A percentile compares a stretch with the other conserved stretches of the same genome.
phyloP scores from a whole-genome alignment of 2,329 filamentous ascomycete genomes.

The Metarhizium robertsii region DNA sequence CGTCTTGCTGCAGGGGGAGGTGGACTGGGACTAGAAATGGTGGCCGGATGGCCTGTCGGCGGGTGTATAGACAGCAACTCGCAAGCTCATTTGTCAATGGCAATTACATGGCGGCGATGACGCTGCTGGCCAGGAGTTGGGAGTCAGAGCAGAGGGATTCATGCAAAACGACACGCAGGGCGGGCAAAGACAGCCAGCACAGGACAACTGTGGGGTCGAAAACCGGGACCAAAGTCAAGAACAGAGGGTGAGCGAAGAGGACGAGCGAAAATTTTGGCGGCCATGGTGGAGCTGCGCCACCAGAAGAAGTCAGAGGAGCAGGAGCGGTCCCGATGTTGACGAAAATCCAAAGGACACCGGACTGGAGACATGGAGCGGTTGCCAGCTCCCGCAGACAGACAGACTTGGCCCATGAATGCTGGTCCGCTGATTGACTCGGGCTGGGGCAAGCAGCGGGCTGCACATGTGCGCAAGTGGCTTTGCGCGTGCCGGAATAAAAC shows the following conservation, averaged over 20 bases:
- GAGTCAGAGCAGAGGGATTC: background rate
- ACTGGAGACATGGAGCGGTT: too few relatives aligned
- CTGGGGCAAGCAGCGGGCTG: too few relatives aligned
- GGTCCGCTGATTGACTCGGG: background rate
- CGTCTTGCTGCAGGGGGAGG: background rate
- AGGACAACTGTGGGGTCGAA: background rate
- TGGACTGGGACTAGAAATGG: background rate
- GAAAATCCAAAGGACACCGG: background rate
- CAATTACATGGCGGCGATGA: background rate
- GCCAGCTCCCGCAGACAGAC: background rate
- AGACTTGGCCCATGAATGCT: background rate
- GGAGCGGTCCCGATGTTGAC: background rate
- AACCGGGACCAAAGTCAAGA: background rate
- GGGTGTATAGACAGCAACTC: background rate
- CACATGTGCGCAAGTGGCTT: too few relatives aligned
- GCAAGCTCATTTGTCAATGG: too few relatives aligned
- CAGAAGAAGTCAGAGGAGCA: background rate
- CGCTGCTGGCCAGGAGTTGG: background rate
- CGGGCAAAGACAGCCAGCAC: background rate
- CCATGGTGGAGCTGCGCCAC: background rate
- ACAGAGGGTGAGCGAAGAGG: background rate
- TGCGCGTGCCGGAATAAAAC: conserved; percentile 2
- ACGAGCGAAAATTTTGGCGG: background rate
- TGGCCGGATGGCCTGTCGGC: conserved; percentile 7
- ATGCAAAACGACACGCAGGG: background rate